Percentiles rank a stretch among this genome's conserved stretches.
Evolutionary conservation across 139 green algal species (phyloP).

Genomic region (Micromonas pusilla): DNA sequence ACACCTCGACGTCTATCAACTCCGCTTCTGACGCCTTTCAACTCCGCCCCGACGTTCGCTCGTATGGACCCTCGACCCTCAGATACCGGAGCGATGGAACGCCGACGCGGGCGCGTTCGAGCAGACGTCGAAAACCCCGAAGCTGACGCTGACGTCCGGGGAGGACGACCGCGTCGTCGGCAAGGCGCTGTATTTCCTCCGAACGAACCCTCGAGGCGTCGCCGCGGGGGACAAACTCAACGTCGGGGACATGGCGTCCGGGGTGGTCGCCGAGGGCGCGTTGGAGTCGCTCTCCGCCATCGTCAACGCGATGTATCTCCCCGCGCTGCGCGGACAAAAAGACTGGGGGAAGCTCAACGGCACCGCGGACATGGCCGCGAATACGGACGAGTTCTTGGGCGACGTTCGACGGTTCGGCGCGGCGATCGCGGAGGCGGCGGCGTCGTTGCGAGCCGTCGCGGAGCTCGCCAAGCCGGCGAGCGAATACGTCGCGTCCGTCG

Average conservation of each 20-base stretch:
- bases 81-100: too few relatives aligned
- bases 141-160: conserved; percentile 28
- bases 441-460: conserved; percentile 49
- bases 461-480: conserved; percentile 62
- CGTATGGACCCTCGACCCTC: too few relatives aligned
- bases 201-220: too few relatives aligned
- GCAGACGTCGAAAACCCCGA: not conserved
- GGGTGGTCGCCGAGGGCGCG: conserved; percentile 44
- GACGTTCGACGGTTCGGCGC: conserved; percentile 52
- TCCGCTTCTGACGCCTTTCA: too few relatives aligned
- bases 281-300: conserved; percentile 63
- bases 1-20: too few relatives aligned
- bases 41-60: too few relatives aligned
- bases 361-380: conserved; percentile 48
- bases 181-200: conserved; percentile 65
- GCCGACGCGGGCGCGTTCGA: conserved; percentile 19
- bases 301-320: conserved; percentile 69
- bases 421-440: conserved; percentile 62
- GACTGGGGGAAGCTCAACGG: conserved; percentile 49
- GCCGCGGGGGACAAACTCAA: conserved; percentile 57
- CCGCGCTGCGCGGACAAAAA: conserved; percentile 60
- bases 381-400: conserved; percentile 55
- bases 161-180: conserved; percentile 28
- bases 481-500: conserved; percentile 48
- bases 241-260: conserved; percentile 47